These are phyloP conservation scores for Exophiala alcalophila DNA, from an alignment of 2,329 filamentous ascomycete species.

Conservation along the genomic window DNA sequence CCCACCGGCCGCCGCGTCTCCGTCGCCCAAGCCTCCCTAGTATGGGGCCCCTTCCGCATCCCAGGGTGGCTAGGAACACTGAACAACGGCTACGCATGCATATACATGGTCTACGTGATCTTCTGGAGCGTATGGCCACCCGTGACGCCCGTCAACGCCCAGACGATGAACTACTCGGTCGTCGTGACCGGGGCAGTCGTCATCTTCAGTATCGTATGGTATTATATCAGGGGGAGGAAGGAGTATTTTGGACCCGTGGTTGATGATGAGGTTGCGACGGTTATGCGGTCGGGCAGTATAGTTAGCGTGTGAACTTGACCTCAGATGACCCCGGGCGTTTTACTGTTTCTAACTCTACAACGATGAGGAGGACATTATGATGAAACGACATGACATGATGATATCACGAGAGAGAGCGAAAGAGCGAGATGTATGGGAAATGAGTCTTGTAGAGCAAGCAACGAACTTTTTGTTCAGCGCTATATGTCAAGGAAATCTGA, in stretches of 20 bases:
- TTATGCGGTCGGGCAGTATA: constrained; percentile 19
- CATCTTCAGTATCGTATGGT: constrained; percentile 49
- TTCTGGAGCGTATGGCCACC: constrained; percentile 57
- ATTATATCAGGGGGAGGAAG: constrained; percentile 42
- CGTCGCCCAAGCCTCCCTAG: constrained; percentile 36
- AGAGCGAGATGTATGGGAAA: too few species aligned
- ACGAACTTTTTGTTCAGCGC: too few species aligned
- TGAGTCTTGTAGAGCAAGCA: too few species aligned
- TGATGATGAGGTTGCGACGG: constrained; percentile 31
- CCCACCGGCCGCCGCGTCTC: constrained; percentile 6
- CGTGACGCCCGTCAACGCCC: constrained; percentile 33
- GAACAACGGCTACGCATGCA: constrained; percentile 55
- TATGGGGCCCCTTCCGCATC: constrained; percentile 58
- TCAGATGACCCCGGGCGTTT: too few species aligned
- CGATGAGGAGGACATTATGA: too few species aligned
- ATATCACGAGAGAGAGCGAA: too few species aligned
- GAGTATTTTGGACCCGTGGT: constrained; percentile 48
- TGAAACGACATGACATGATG: too few species aligned
- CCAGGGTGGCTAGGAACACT: constrained; percentile 50
- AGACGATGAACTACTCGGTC: constrained; percentile 50
- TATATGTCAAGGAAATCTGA: too few species aligned
- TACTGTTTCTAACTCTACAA: too few species aligned
- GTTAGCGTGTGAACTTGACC: constrained; percentile 14
- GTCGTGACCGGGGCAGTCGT: constrained; percentile 45
- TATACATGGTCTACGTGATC: constrained; percentile 54